A percentile compares a stretch with the other conserved stretches of the same genome.
phyloP scores from a whole-genome alignment of 495 filamentous ascomycete genomes.

The Pyronema domesticum region DNA sequence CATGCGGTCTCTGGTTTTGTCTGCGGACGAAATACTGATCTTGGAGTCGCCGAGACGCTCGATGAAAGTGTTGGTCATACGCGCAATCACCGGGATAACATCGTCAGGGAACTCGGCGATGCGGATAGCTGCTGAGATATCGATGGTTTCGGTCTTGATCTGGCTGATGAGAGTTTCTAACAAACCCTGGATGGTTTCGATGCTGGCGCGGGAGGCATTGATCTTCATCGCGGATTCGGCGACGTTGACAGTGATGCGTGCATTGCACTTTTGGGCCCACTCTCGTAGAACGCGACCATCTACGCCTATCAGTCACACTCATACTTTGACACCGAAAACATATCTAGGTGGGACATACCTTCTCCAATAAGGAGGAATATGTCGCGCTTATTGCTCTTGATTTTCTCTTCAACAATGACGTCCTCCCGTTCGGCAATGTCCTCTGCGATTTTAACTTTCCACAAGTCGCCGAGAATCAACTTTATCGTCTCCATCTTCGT shows the following conservation, averaged over 20 bases:
- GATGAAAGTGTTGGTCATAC: constrained; percentile 21
- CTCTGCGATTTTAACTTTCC: constrained; percentile 13
- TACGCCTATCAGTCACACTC: constrained; percentile 12
- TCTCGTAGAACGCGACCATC: constrained; percentile 18
- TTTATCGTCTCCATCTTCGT: constrained; percentile 9
- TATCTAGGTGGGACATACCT: constrained; percentile 9
- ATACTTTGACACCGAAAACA: neutral
- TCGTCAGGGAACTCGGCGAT: constrained; percentile 14
- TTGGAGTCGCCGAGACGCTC: constrained; percentile 14
- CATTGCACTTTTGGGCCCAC: constrained; percentile 15
- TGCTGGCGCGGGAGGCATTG: constrained; percentile 14
- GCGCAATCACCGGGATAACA: constrained; percentile 16
- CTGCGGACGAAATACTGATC: constrained; percentile 18
- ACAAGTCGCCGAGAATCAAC: constrained; percentile 11
- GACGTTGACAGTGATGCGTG: constrained; percentile 20
- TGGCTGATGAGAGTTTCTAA: constrained; percentile 10
- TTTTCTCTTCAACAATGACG: constrained; percentile 12
- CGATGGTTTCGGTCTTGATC: constrained; percentile 15
- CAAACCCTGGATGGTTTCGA: constrained; percentile 12
- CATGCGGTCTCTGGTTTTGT: constrained; percentile 8
- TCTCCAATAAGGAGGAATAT: constrained; percentile 24
- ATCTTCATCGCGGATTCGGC: constrained; percentile 8
- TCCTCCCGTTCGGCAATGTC: constrained; percentile 21
- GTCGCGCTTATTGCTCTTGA: constrained; percentile 13
- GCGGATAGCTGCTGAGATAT: constrained; percentile 15